Evolutionary conservation across 257 asterid genomes (phyloP).

Genomic region (Jacaranda mimosifolia): DNA sequence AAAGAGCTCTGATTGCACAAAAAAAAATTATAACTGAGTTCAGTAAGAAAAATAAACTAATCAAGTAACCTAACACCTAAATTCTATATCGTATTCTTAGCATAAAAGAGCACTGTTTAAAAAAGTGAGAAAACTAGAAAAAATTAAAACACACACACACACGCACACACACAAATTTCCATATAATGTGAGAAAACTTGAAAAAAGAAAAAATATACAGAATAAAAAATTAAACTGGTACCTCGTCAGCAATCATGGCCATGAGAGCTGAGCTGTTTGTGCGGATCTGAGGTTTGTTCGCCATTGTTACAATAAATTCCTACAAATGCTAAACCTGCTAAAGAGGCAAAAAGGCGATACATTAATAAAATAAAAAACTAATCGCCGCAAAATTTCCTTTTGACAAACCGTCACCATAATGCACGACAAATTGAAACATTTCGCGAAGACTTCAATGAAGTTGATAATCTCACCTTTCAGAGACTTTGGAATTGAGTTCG

Average conservation of each 20-base stretch:
- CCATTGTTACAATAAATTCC: constrained; percentile 55
- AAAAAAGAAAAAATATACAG: background rate
- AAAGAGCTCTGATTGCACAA: background rate
- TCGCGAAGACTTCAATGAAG: background rate
- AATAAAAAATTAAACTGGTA: constrained; percentile 28
- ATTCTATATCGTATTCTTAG: background rate
- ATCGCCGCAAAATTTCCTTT: background rate
- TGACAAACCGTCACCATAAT: background rate
- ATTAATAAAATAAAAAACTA: background rate
- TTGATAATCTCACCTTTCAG: constrained; percentile 8
- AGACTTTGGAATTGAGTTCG: constrained; percentile 15
- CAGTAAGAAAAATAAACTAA: background rate
- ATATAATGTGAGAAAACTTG: background rate
- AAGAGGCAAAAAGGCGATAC: background rate
- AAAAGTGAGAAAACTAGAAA: background rate
- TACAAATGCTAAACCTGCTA: constrained; percentile 7
- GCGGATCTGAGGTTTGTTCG: constrained; percentile 82
- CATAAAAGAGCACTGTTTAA: background rate
- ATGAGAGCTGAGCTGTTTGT: constrained; percentile 84
- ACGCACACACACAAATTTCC: background rate
- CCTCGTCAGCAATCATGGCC: constrained; percentile 99
- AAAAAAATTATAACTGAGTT: constrained; percentile 10
- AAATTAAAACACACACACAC: background rate
- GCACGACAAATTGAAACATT: background rate
- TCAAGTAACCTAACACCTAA: background rate